phyloP scores from a whole-genome alignment of 1,284 basidiomycete genomes.

The Prillingera fragicola region DNA sequence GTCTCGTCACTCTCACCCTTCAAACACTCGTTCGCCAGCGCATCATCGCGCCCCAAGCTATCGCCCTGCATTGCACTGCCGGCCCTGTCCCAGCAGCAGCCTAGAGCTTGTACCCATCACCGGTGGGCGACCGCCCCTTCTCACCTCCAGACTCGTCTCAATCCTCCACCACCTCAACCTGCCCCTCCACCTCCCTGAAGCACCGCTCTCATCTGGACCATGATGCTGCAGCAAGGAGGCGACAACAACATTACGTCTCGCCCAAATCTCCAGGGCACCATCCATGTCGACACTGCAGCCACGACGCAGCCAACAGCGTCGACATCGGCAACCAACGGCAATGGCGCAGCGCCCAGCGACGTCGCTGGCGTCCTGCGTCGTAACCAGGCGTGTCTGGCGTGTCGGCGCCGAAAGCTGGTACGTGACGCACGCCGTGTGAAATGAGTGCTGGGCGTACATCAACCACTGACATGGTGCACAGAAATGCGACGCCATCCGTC shows the following conservation, averaged over 20 bases:
- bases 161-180: too few species aligned
- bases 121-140: too few species aligned
- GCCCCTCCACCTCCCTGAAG: too few species aligned
- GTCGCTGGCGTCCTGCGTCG: constrained; percentile 25
- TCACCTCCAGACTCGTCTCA: too few species aligned
- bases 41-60: too few species aligned
- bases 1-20: too few species aligned
- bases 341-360: constrained; percentile 7
- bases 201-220: too few species aligned
- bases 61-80: too few species aligned
- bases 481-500: constrained; percentile 46
- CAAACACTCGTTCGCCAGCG: too few species aligned
- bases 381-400: constrained; percentile 30
- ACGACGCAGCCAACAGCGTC: not conserved
- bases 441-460: not conserved
- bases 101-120: too few species aligned
- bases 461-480: constrained; percentile 12
- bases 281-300: constrained; percentile 13
- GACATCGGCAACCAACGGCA: not conserved
- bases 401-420: constrained; percentile 25
- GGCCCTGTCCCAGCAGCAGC: too few species aligned
- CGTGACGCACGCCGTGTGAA: not conserved
- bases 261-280: constrained; percentile 11
- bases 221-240: too few species aligned
- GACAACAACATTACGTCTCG: constrained; percentile 14